These are phyloP conservation scores for Biancaea sappan DNA, from an alignment of 306 rosid species.

Conservation along the genomic window DNA sequence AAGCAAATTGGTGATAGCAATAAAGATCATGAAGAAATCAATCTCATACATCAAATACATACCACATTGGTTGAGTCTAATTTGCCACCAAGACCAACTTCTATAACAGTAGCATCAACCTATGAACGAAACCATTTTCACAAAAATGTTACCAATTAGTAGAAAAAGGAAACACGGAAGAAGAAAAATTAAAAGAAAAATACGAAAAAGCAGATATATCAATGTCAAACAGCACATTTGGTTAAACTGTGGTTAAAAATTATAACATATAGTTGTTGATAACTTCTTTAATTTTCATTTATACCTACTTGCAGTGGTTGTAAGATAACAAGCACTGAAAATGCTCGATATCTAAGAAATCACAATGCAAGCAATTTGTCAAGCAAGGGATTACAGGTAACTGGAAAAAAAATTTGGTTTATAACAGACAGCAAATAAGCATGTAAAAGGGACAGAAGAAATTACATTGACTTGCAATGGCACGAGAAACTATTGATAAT, in stretches of 20 bases:
- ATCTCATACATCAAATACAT: conserved; percentile 33
- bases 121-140: conserved; percentile 32
- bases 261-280: background rate
- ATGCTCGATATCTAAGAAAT: background rate
- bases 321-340: background rate
- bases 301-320: background rate
- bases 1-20: conserved; percentile 2
- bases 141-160: conserved; percentile 7
- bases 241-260: conserved; percentile 8
- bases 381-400: background rate
- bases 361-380: background rate
- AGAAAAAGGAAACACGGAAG: background rate
- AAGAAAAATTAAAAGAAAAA: background rate
- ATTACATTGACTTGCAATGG: background rate
- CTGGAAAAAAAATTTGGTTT: background rate
- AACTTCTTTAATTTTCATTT: background rate
- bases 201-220: conserved; percentile 11
- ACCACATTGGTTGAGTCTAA: conserved; percentile 80
- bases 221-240: conserved; percentile 10
- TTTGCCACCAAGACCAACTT: conserved; percentile 80
- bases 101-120: conserved; percentile 78
- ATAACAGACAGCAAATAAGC: conserved; percentile 1
- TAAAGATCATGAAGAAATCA: conserved; percentile 16
- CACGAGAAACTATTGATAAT: background rate
- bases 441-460: conserved; percentile 11